Base-by-base conservation (phyloP, 441 rosid species). In the Populus hybrid region DNA sequence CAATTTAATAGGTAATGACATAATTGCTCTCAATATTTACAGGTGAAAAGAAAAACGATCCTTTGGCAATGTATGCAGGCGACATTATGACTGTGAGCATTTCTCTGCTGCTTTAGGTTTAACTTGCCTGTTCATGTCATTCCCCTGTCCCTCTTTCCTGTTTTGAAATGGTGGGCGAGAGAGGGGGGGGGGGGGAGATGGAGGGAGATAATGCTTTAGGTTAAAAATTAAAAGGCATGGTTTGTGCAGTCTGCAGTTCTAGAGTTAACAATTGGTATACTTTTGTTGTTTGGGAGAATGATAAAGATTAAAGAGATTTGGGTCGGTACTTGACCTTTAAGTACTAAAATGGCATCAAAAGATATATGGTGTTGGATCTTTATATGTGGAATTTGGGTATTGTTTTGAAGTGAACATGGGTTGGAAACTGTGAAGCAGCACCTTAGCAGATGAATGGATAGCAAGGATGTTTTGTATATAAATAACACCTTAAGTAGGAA, bases 11-110 rank as follows among this genome's bases (percentile, higher is more conserved):
- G 30, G 34, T 18, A 1, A 68, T n/a, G 38, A 54, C 66, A 54
- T 69, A 59, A 46, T 9, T 50, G 3, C 10, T 79, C 32, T 61
- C 54, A 20, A 71, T 79, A 42, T 59, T 81, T 84, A 40, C 83
- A 92, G 95, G 97, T 9, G 98, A 93, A 80, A 95, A 95, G 97
- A 95, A 86, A 80, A 78, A 92, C 50, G 97, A 95, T 87, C 99
- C 98, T 50, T 81, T 95, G 83, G 94, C 98, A 30, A 92, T 93
- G 99, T 95, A 93, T 83, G 94, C 97, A 6, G 99, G 99, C 9
- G 97, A 95, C 84, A 89, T 92, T 70, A 93, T 92, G 97, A 93
- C 97, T 11, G 98, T 93, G 84, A 85, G 86, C 46, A 76, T 72
- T 8, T 34, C 70, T 57, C 5, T 24, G 42, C 2, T 24, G 40